Base-by-base conservation (phyloP, 805 yeast species). In the Saccharomycopsis capsularis region DNA sequence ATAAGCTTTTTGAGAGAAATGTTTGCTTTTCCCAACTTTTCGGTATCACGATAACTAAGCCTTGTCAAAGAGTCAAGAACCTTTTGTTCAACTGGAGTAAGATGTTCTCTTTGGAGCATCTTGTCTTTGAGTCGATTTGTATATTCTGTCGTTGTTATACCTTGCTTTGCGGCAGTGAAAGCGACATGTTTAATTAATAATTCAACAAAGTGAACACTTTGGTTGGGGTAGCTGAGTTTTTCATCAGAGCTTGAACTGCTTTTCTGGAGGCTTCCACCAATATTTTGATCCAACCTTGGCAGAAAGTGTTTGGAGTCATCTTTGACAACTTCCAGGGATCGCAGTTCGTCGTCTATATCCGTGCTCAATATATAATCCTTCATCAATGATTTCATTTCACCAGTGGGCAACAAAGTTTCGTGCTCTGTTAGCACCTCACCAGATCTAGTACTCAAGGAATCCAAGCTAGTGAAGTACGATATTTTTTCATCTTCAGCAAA, bases 401-500 rank as follows among this genome's bases (percentile, higher is more conserved):
- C 51, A 1, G 63, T 57, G 2, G 78, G 77, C 18, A 66, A 50
- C 29, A 61, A 52, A 7, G 55, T 55, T 42, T 60, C 58, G 39
- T 60, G 57, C 40, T 54, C 50, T 41, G 55, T 56, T 39, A 56
- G 32, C 38, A 58, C 56, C 52, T 52, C 54, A 38, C 64, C 60
- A 52, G 64, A 58, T 1, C 64, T 64, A 1, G 70, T 68, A 23
- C 57, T 59, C 13, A 69, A 50, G 3, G 68, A 61, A 7, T 63
- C 58, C 23, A 78, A 54, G 35, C 61, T 59, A 4, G 71, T 67
- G 56, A 83, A 76, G 22, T 69, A 70, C 2, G 89, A 78, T 15
- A 79, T 68, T 55, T 77, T 76, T 54, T 79, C 83, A 61, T 89
- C 96, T 55, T 86, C 95, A 39, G 75, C 73, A 62, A 76, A 85